Evolutionary conservation across 768 basidiomycete species (phyloP), one percentile per base, ranked within the genome.

Genomic region (Psilocybe azurescens): DNA sequence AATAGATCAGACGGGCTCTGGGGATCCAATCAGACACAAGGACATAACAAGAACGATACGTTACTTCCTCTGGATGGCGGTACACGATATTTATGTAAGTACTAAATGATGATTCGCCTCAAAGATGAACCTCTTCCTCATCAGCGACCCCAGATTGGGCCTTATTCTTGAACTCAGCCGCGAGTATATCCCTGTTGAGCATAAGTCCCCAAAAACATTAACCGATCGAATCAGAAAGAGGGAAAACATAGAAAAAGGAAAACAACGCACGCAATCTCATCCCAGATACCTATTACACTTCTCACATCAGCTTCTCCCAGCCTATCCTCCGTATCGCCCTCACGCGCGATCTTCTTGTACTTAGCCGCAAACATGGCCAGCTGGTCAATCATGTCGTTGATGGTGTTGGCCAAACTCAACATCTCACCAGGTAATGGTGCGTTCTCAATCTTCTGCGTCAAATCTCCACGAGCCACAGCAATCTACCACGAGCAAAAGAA

Each of bases 271-370:
- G 96, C 97, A 74, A 99, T 99, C 74, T 97, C 95, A 69, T 96
- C 93, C 97, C 97, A 99, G 32, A 95, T 96, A 38, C 97, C 97
- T 72, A 98, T 94, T 5, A 99, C 93, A 59, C 95, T 94, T 60
- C 94, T 95, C 7, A 98, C 94, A 74, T 98, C 94, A 4, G 97
- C 97, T 71, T 97, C 96, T 67, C 97, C 97, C 4, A 99, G 80
- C 77, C 97, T 98, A 16, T 97, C 97, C 71, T 97, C 95, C 14
- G 96, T 97, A 49, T 97, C 97, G 71, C 99, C 97, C 74, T 99
- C 96, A 36, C 95, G 81, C 1, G 97, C 97, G 57, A 99, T 97
- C 71, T 97, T 93, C 76, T 95, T 98, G 60, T 98, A 81, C 67
- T 85, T 83, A 3, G 79, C 79, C 6, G 84, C 83, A 64, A 86